Percentiles rank a stretch among this genome's conserved stretches.
These are phyloP conservation scores for Lepiota subincarnata DNA, from an alignment of 768 basidiomycete genomes.

Conservation along the genomic window DNA sequence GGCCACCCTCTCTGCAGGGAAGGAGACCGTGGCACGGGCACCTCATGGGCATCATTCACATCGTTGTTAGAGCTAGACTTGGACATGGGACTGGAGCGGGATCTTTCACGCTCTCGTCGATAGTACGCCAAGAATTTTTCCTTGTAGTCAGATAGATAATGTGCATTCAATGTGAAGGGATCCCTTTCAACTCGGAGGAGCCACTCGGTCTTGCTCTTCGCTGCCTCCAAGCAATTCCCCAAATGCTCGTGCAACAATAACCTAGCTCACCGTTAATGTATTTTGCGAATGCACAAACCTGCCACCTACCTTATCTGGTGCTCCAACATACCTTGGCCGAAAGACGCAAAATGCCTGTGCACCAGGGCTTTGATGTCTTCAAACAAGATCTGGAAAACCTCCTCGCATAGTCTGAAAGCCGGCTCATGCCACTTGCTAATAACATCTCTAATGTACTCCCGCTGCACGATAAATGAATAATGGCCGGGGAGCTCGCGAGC, in stretches of 20 bases:
- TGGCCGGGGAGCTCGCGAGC: constrained; percentile 68
- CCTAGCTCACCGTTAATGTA: constrained; percentile 10
- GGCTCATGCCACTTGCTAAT: constrained; percentile 48
- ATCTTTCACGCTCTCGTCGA: constrained; percentile 34
- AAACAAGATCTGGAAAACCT: constrained; percentile 32
- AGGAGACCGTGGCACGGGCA: constrained; percentile 11
- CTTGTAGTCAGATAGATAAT: constrained; percentile 44
- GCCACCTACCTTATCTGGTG: constrained; percentile 37
- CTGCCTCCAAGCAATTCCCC: constrained; percentile 32
- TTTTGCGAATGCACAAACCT: not conserved
- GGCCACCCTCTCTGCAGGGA: no score
- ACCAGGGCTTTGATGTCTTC: constrained; percentile 41
- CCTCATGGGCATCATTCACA: constrained; percentile 22
- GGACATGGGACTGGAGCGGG: constrained; percentile 12
- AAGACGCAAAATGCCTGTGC: constrained; percentile 42
- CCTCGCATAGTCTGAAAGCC: constrained; percentile 38
- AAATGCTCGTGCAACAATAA: constrained; percentile 44
- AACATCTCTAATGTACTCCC: constrained; percentile 41
- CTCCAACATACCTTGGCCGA: constrained; percentile 50
- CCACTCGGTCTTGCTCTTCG: constrained; percentile 43
- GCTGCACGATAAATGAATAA: constrained; percentile 61
- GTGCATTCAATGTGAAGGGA: constrained; percentile 49
- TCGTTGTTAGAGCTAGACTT: not conserved
- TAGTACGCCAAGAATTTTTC: constrained; percentile 43
- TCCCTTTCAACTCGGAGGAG: constrained; percentile 44